Conservation (phyloP, 306 rosid species). For the Arachis hypogaea region DNA sequence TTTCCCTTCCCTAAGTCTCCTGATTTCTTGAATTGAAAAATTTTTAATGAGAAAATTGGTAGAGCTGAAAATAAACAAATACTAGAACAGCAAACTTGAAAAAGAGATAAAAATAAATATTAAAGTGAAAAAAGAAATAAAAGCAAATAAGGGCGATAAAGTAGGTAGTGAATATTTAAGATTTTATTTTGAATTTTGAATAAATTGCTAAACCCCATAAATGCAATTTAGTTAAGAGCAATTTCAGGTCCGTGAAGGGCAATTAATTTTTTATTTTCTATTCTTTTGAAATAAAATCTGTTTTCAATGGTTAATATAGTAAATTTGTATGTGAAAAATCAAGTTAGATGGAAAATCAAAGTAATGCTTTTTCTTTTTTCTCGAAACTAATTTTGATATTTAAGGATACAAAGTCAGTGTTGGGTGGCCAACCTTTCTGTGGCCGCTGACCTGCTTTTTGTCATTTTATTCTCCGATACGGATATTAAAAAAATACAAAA, state of each 20-base stretch:
- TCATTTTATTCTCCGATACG: slow-evolving; percentile 28
- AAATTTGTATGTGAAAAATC: slow-evolving; percentile 16
- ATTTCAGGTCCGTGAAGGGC: slow-evolving; percentile 72
- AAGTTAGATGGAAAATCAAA: slow-evolving; percentile 33
- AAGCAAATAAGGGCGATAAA: slow-evolving; percentile 12
- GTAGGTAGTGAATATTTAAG: slow-evolving; percentile 42
- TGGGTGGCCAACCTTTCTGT: slow-evolving; percentile 52
- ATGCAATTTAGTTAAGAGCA: slow-evolving; percentile 60
- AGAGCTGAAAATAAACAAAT: slow-evolving; percentile 37
- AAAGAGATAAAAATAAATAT: not conserved
- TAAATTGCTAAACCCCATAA: slow-evolving; percentile 59
- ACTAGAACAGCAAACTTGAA: slow-evolving; percentile 32
- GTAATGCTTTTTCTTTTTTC: slow-evolving; percentile 34
- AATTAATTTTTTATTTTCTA: slow-evolving; percentile 2
- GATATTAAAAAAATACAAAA: too few species aligned
- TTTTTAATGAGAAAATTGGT: slow-evolving; percentile 33
- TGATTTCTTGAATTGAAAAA: slow-evolving; percentile 57
- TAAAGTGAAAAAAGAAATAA: not conserved
- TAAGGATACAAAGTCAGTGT: slow-evolving; percentile 47
- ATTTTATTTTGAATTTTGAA: slow-evolving; percentile 23
- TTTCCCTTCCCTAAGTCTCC: slow-evolving; percentile 12
- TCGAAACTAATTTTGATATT: slow-evolving; percentile 32
- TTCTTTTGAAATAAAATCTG: slow-evolving; percentile 1
- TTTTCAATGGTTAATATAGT: slow-evolving; percentile 41
- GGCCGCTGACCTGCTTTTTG: slow-evolving; percentile 62